Base-by-base conservation (phyloP, 768 basidiomycete genomes). In the Lyophyllum decastes region DNA sequence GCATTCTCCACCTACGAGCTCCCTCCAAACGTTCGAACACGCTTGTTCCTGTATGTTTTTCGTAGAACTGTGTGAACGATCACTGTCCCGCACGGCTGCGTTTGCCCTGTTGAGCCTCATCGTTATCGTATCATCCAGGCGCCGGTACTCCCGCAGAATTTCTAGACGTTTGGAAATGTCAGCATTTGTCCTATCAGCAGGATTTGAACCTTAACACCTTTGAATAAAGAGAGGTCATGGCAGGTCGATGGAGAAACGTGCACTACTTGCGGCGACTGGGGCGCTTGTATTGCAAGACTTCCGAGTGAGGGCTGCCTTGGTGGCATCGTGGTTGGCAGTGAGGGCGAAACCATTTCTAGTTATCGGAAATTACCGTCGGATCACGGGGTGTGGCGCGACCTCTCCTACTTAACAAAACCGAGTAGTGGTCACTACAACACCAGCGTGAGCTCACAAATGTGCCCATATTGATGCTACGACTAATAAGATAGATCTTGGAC, bases 61-160 rank as follows among this genome's bases (percentile, higher is more conserved):
- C 17, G 66, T 71, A 22, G 71, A 62, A 11, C 81, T 81, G 49
- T 73, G 63, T 7, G 65, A 55, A 25, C 90, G 82, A 63, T 90
- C 85, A 60, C 81, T 78, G 73, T 94, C 92, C 51, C 90, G 82
- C 71, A 88, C 85, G 52, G 85, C 80, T 4, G 92, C 92, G 55
- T 81, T 83, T 38, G 90, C 88, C 49, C 92, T 84, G 69, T 94
- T 94, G 47, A 93, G 71, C 33, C 92, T 80, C 87, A 92, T 90
- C 40, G 80, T 83, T 62, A 94, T 88, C 7, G 84, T 76, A 66
- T 94, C 92, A 72, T 94, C 92, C 14, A 94, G 75, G 64, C 78
- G 84, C 66, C 92, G 81, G 70, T 93, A 94, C 71, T 94, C 91
- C 67, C 79, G 86, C 70, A 94, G 77, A 65, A 94, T 83, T 59